Conservation (phyloP, 805 yeast genomes). For the Tetrapisispora iriomotensis region DNA sequence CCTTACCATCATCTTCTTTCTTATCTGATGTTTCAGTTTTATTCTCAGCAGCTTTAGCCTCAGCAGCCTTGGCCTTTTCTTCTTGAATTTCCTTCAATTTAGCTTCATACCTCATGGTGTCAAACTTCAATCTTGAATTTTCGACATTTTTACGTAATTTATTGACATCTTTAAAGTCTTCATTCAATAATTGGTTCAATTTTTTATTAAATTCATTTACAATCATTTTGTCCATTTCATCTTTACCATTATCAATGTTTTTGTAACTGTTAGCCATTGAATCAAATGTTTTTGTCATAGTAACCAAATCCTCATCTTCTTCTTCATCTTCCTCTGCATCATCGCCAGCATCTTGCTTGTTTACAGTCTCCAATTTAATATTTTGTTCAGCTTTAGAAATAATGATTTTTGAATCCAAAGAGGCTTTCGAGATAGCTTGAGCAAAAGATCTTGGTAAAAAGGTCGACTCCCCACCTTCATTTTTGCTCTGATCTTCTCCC, state of each 20-base stretch:
- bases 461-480: neutral
- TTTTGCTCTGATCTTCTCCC: slow-evolving; percentile 9
- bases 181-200: slow-evolving; percentile 42
- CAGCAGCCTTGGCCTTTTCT: slow-evolving; percentile 32
- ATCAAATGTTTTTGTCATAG: slow-evolving; percentile 35
- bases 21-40: slow-evolving; percentile 32
- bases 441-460: slow-evolving; percentile 59
- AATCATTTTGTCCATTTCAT: slow-evolving; percentile 59
- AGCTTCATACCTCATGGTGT: slow-evolving; percentile 53
- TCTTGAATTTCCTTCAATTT: slow-evolving; percentile 26
- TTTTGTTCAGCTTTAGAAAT: slow-evolving; percentile 22
- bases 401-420: slow-evolving; percentile 40
- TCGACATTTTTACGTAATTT: slow-evolving; percentile 61
- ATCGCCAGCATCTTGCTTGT: slow-evolving; percentile 30
- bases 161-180: slow-evolving; percentile 51
- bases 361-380: slow-evolving; percentile 24
- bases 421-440: slow-evolving; percentile 55
- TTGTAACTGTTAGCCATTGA: slow-evolving; percentile 44
- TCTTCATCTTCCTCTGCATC: slow-evolving; percentile 30
- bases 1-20: slow-evolving; percentile 7
- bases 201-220: slow-evolving; percentile 49
- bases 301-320: slow-evolving; percentile 42
- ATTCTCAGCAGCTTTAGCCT: slow-evolving; percentile 59
- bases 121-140: slow-evolving; percentile 59
- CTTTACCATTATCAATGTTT: slow-evolving; percentile 57